phyloP scores from a whole-genome alignment of 139 green algal genomes.

The Desmodesmus armatus region DNA sequence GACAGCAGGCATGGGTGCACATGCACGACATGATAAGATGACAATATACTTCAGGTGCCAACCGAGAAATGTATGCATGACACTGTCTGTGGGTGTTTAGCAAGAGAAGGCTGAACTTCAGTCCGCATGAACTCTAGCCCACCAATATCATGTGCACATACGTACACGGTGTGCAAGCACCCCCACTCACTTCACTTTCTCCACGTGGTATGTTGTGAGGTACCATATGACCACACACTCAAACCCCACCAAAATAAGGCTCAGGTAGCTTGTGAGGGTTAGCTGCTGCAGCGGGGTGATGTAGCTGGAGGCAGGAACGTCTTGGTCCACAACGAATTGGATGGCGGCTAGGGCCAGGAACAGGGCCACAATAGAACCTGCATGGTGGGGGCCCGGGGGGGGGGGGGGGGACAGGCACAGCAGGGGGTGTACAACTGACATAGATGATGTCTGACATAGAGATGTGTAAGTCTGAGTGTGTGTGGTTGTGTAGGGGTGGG shows the following conservation, averaged over 20 bases:
- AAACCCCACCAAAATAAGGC: constrained; percentile 16
- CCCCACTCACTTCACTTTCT: background rate
- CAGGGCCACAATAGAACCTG: constrained; percentile 33
- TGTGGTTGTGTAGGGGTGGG: too few species aligned
- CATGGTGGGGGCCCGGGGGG: background rate
- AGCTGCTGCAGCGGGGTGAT: constrained; percentile 41
- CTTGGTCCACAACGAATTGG: constrained; percentile 44
- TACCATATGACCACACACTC: constrained; percentile 33
- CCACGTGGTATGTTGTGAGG: constrained; percentile 23
- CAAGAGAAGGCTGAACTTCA: background rate
- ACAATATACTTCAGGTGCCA: background rate
- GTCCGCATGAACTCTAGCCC: background rate
- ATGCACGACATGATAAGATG: background rate
- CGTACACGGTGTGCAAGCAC: background rate
- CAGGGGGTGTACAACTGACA: too few species aligned
- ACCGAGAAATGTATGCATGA: background rate
- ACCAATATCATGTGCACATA: background rate
- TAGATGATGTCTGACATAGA: too few species aligned
- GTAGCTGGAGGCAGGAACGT: constrained; percentile 40
- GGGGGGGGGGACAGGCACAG: background rate
- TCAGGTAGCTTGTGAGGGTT: constrained; percentile 13
- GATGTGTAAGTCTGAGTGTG: too few species aligned
- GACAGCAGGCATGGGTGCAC: too few species aligned
- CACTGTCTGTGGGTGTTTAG: background rate
- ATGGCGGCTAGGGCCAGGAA: constrained; percentile 45